phyloP scores from a whole-genome alignment of 2,329 filamentous ascomycete genomes.

The Neonectria neomacrospora region DNA sequence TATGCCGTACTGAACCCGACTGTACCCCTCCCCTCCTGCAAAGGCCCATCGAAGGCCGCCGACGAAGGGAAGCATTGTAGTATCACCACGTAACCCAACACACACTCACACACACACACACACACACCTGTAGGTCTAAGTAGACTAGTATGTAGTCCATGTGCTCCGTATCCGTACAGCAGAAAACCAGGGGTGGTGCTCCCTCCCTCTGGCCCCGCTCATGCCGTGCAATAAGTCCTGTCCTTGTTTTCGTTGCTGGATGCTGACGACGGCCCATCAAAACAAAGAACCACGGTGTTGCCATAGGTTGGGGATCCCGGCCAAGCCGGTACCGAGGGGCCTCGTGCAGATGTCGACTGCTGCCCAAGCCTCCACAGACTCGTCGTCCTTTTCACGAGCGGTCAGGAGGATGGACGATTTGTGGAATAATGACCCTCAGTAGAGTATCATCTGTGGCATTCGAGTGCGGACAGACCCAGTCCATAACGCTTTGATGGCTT shows the following conservation, averaged over 20 bases:
- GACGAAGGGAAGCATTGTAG: constrained; percentile 15
- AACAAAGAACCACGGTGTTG: constrained; percentile 21
- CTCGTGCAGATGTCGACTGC: neutral
- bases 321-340: neutral
- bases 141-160: too few species aligned
- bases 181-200: constrained; percentile 6
- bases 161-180: constrained; percentile 10
- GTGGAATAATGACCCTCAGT: constrained; percentile 1
- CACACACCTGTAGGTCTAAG: too few species aligned
- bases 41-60: constrained; percentile 12
- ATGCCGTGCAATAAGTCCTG: constrained; percentile 21
- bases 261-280: constrained; percentile 41
- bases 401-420: constrained; percentile 10
- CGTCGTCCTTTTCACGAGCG: constrained; percentile 7
- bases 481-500: too few species aligned
- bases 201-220: constrained; percentile 14
- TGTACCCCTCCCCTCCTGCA: neutral
- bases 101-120: neutral
- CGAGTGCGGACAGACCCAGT: too few species aligned
- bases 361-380: constrained; percentile 8
- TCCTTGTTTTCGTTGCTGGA: constrained; percentile 42
- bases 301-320: constrained; percentile 18
- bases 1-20: constrained; percentile 1
- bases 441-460: too few species aligned
- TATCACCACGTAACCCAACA: constrained; percentile 15